A percentile compares a stretch with the other conserved stretches of the same genome.
Evolutionary conservation across 371 early-diverging fungal genomes (phyloP).

Genomic region (Mortierella sp.): DNA sequence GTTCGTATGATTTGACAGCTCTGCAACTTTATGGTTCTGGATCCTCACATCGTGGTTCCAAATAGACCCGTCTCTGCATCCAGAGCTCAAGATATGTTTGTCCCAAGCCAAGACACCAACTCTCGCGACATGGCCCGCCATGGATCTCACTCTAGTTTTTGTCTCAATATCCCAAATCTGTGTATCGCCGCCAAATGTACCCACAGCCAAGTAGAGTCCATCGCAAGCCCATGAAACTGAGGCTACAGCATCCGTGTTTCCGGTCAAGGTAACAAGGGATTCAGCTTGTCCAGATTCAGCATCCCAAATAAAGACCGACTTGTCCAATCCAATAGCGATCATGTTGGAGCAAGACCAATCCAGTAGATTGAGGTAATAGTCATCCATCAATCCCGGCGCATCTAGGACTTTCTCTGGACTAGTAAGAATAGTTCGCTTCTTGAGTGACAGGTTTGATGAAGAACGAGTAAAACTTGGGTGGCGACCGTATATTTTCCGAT

Average conservation of each 20-base stretch:
- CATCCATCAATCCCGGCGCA: slow-evolving; percentile 94
- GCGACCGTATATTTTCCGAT: slow-evolving; percentile 46
- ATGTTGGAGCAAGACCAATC: slow-evolving; percentile 92
- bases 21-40: slow-evolving; percentile 77
- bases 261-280: slow-evolving; percentile 71
- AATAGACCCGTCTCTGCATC: slow-evolving; percentile 92
- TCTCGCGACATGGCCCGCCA: slow-evolving; percentile 79
- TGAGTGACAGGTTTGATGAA: slow-evolving; percentile 32
- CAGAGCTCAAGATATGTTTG: slow-evolving; percentile 85
- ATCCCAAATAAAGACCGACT: slow-evolving; percentile 94
- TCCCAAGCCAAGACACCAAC: slow-evolving; percentile 94
- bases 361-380: slow-evolving; percentile 97
- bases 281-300: slow-evolving; percentile 84
- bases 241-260: slow-evolving; percentile 67
- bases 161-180: slow-evolving; percentile 91
- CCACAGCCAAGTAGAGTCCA: slow-evolving; percentile 89
- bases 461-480: slow-evolving; percentile 56
- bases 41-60: slow-evolving; percentile 95
- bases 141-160: slow-evolving; percentile 74
- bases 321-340: slow-evolving; percentile 91
- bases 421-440: slow-evolving; percentile 75
- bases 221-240: slow-evolving; percentile 85
- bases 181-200: slow-evolving; percentile 84
- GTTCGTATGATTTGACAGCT: slow-evolving; percentile 76
- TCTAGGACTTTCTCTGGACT: slow-evolving; percentile 87